Base-by-base conservation (phyloP, 2,329 filamentous ascomycete species). In the Penicillium vulpinum region DNA sequence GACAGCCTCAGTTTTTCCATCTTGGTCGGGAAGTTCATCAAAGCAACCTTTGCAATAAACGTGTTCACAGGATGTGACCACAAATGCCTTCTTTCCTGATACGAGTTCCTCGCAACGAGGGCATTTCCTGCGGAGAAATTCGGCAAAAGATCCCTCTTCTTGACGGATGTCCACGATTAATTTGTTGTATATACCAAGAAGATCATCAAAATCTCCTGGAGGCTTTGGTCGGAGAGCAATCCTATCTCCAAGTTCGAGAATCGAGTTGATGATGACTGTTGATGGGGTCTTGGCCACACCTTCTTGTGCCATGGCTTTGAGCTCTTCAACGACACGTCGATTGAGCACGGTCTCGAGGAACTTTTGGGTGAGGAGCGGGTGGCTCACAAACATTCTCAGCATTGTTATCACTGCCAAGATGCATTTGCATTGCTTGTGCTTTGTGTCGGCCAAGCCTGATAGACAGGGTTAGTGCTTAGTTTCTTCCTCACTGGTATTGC, bases 11-110 rank as follows among this genome's bases (percentile, higher is more conserved):
- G 56, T 2, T 66, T 61, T 2, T 65, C 50, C 57, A 10, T 62
- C 9, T 29, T 38, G 36, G 15, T 58, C 38, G 1, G 47, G 35
- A 2, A 60, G 49, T 11, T 4, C 10, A 2, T 47, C 51, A 8
- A 83, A 70, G 61, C 85, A 87, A 0, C 71, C 66, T 1, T 67
- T 54, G 67, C 85, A 88, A 60, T 83, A 84, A 5, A 85, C 67
- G 58, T 88, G 85, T 16, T 75, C 71, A 64, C 85, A 88, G 5
- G 75, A 70, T 0, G 82, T 83, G 29, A 82, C 70, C 10, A 75
- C 68, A 21, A 50, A 28, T 0, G 80, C 74, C 0, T 76, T 60
- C 0, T 3, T 6, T n/a, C n/a, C n/a, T n/a, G n/a, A n/a, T 9
- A 29, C 9, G 65, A 62, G 2, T 65, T 15, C 2, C 0, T 9